phyloP scores from a whole-genome alignment of 345 rosid species.

The Clausena lansium region DNA sequence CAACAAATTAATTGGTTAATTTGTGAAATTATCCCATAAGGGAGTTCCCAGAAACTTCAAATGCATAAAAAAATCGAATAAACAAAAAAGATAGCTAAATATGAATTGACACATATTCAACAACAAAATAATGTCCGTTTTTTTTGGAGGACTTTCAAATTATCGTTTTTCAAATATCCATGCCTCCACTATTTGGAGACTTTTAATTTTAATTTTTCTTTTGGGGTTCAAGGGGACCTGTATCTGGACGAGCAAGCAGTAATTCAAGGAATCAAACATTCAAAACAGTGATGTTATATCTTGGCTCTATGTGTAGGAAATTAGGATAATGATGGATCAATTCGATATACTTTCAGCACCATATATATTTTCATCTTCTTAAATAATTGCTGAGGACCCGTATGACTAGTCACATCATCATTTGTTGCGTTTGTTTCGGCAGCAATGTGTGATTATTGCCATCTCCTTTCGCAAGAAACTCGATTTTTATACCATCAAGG shows the following conservation, averaged over 20 bases:
- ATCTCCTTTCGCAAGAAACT: constrained; percentile 28
- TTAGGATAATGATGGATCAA: neutral
- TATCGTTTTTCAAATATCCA: neutral
- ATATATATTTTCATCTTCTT: neutral
- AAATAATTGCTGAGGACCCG: neutral
- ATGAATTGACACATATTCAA: neutral
- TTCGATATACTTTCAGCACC: neutral
- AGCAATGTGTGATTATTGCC: constrained; percentile 21
- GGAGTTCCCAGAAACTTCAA: constrained; percentile 30
- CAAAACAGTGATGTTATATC: neutral
- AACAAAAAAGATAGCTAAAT: neutral
- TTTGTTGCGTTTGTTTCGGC: constrained; percentile 10
- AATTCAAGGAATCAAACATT: constrained; percentile 22
- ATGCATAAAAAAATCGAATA: neutral
- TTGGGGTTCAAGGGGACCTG: constrained; percentile 46
- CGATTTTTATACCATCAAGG: neutral
- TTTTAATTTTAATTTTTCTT: constrained; percentile 4
- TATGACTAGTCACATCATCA: constrained; percentile 4
- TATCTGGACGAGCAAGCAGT: constrained; percentile 32
- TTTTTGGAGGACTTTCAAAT: constrained; percentile 29
- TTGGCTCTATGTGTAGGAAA: neutral
- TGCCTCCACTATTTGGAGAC: constrained; percentile 18
- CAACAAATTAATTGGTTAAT: no score
- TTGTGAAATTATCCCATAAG: neutral
- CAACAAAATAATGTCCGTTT: constrained; percentile 10